Evolutionary conservation across 768 basidiomycete genomes (phyloP), one percentile per base, ranked within the genome.

Genomic region (Calocybe gangraenosa): DNA sequence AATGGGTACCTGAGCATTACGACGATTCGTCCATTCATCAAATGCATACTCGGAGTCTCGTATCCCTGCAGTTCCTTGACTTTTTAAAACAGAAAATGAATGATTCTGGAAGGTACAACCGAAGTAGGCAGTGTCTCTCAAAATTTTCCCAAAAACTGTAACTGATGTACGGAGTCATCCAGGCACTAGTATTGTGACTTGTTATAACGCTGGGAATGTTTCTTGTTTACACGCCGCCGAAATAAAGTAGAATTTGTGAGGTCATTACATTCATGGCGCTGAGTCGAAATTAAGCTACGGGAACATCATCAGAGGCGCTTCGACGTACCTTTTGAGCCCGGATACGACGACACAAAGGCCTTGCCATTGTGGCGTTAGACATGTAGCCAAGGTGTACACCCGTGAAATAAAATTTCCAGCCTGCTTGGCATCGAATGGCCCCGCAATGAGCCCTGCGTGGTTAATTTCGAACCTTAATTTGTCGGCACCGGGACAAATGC

Each of bases 1-100:
- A 14, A 37, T 30, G 30, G 21, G 23, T 37, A 37, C 33, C 36
- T 25, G 36, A 14, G 46, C 40, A 34, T 51, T 42, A 37, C 46
- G 43, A 36, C 35, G 41, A 36, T 23, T 21, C 19, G 21, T 18
- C 17, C 10, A 32, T 30, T 40, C 33, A 50, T 46, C 44, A 50
- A 17, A 49, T 23, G 25, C 28, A 17, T 37, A 40, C 42, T 40
- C 40, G 44, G 48, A 41, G 44, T 33, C 40, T 30, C 15, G 37
- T 38, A 46, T 35, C 40, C 46, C 46, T 51, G 50, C 38, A 28
- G 42, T 48, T 40, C 49, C 44, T 49, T 49, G 48, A 6, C 32
- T 45, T 6, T 22, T n/a, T n/a, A n/a, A n/a, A n/a, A 22, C 18
- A 36, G n/a, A 28, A 33, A 36, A 21, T n/a, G 9, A 41, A 41